phyloP scores from a whole-genome alignment of 2,329 filamentous ascomycete genomes.

The Botryotinia convoluta region DNA sequence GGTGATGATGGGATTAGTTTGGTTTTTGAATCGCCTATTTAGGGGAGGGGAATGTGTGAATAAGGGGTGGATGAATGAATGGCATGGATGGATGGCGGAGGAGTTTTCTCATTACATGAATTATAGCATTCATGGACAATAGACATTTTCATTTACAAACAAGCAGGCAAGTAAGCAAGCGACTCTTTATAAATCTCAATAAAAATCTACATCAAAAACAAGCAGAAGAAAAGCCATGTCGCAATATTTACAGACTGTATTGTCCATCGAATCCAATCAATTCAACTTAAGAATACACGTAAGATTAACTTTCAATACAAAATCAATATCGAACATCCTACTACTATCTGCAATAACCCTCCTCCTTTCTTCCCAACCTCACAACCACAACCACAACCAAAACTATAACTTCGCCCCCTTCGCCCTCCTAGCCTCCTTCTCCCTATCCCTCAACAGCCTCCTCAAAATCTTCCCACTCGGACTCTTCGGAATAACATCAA shows the following conservation, averaged over 20 bases:
- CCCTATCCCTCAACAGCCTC: conserved; percentile 67
- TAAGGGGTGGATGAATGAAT: background rate
- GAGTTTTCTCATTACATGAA: background rate
- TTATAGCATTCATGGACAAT: background rate
- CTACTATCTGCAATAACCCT: background rate
- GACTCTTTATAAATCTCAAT: background rate
- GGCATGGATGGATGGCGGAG: background rate
- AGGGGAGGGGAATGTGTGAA: background rate
- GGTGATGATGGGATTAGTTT: conserved; percentile 78
- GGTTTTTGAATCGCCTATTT: conserved; percentile 56
- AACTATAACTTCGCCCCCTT: conserved; percentile 62
- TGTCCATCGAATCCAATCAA: background rate
- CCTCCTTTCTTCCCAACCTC: conserved; percentile 26
- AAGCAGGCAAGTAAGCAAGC: background rate
- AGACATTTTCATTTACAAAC: background rate
- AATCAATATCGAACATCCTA: background rate
- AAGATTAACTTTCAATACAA: background rate
- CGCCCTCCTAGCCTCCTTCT: conserved; percentile 64
- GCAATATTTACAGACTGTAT: background rate
- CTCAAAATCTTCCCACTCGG: conserved; percentile 72
- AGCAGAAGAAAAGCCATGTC: too few species aligned
- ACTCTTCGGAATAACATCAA: conserved; percentile 69
- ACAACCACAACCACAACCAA: conserved; percentile 44
- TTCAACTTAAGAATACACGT: background rate
- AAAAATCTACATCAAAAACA: background rate